Conservation (phyloP, 768 basidiomycete genomes). For the Leccinum arenicola region DNA sequence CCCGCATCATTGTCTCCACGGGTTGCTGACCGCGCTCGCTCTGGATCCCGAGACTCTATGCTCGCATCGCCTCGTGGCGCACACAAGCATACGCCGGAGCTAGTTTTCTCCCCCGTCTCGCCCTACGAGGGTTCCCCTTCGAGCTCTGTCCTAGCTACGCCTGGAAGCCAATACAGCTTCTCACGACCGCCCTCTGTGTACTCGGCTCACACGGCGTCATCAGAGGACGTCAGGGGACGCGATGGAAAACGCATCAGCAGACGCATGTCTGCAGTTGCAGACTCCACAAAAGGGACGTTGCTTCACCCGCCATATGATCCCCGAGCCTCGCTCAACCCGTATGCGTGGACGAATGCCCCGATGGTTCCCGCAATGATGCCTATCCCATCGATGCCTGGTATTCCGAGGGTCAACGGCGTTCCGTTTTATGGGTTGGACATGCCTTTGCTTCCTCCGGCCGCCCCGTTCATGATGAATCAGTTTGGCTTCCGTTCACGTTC, state of each 20-base stretch:
- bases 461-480: constrained; percentile 74
- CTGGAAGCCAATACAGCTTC: constrained; percentile 35
- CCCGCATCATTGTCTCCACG: constrained; percentile 20
- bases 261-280: constrained; percentile 41
- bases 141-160: constrained; percentile 44
- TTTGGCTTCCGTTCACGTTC: constrained; percentile 42
- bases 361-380: constrained; percentile 31
- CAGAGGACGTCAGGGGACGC: constrained; percentile 50
- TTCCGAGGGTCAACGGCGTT: constrained; percentile 34
- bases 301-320: constrained; percentile 28
- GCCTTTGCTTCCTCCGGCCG: constrained; percentile 69
- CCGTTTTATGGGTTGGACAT: constrained; percentile 54
- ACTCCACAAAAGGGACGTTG: constrained; percentile 30
- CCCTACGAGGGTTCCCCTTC: constrained; percentile 46
- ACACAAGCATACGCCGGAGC: constrained; percentile 48
- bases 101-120: constrained; percentile 34
- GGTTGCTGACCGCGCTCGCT: constrained; percentile 33
- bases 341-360: constrained; percentile 23
- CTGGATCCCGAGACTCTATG: constrained; percentile 37
- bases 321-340: constrained; percentile 26
- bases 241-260: constrained; percentile 36
- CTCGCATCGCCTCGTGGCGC: constrained; percentile 20
- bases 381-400: constrained; percentile 35
- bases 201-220: constrained; percentile 52
- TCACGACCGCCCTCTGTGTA: constrained; percentile 58